A percentile compares a stretch with the other conserved stretches of the same genome.
These are phyloP conservation scores for Suillus paluster DNA, from an alignment of 768 basidiomycete genomes.

Conservation along the genomic window DNA sequence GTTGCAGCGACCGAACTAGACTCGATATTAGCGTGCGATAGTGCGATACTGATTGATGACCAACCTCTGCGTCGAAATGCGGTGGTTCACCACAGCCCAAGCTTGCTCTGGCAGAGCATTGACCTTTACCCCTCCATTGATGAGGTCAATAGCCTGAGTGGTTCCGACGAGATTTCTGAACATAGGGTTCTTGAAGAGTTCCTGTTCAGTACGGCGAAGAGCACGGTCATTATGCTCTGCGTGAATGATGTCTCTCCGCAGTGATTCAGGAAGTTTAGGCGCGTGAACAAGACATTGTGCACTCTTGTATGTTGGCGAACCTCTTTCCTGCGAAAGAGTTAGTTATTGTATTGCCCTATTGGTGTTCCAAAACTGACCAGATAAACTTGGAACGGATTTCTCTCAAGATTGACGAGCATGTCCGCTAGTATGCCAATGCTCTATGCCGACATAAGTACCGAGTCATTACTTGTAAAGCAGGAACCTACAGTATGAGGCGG, in stretches of 20 bases:
- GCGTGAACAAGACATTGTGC: constrained; percentile 73
- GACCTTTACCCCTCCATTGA: constrained; percentile 63
- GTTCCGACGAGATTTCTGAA: constrained; percentile 58
- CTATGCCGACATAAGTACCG: constrained; percentile 37
- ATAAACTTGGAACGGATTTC: constrained; percentile 56
- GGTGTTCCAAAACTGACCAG: constrained; percentile 44
- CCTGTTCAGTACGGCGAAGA: constrained; percentile 54
- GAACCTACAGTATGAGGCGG: constrained; percentile 72
- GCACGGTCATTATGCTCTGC: constrained; percentile 55
- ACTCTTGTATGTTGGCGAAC: constrained; percentile 59
- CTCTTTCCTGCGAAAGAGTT: constrained; percentile 44
- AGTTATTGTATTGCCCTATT: neutral
- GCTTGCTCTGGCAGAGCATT: constrained; percentile 87
- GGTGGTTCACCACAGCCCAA: constrained; percentile 73
- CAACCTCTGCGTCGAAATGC: constrained; percentile 64
- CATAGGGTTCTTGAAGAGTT: constrained; percentile 42
- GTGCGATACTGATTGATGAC: constrained; percentile 11
- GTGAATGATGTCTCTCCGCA: constrained; percentile 52
- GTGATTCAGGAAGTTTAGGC: constrained; percentile 50
- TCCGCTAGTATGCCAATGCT: constrained; percentile 82
- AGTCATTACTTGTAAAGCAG: constrained; percentile 3
- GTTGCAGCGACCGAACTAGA: constrained; percentile 46
- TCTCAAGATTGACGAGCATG: constrained; percentile 70
- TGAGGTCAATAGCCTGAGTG: constrained; percentile 73
- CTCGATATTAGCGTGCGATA: neutral